phyloP scores from a whole-genome alignment of 768 basidiomycete genomes.

The Rhodocollybia butyracea region DNA sequence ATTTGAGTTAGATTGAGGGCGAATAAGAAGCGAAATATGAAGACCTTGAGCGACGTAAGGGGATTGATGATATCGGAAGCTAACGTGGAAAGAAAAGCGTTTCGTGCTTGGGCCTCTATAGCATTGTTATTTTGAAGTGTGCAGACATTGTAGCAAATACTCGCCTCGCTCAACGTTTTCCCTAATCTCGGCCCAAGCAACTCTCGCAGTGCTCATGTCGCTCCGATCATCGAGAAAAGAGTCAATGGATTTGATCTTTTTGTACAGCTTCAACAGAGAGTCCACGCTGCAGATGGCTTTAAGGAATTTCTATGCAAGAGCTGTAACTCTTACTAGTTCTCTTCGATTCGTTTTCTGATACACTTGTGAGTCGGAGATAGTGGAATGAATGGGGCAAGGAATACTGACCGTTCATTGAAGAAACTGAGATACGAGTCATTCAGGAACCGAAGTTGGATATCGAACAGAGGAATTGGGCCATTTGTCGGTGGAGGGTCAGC shows the following conservation, averaged over 20 bases:
- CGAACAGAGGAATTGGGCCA: constrained; percentile 70
- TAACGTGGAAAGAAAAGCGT: constrained; percentile 74
- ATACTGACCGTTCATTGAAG: constrained; percentile 77
- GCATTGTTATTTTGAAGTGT: constrained; percentile 10
- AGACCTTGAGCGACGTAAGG: constrained; percentile 64
- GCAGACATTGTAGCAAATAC: constrained; percentile 13
- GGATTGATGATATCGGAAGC: constrained; percentile 70
- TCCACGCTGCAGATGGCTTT: constrained; percentile 51
- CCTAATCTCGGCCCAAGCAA: constrained; percentile 80
- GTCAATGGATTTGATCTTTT: constrained; percentile 69
- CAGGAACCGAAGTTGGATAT: constrained; percentile 63
- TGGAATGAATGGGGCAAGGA: constrained; percentile 12
- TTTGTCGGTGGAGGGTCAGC: constrained; percentile 3
- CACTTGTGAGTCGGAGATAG: constrained; percentile 13
- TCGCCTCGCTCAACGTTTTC: constrained; percentile 83
- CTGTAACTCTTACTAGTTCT: constrained; percentile 56
- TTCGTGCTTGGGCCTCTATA: constrained; percentile 76
- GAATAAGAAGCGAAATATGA: background rate
- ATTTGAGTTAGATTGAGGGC: background rate
- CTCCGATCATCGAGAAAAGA: constrained; percentile 67
- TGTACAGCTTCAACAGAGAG: constrained; percentile 68
- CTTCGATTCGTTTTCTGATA: constrained; percentile 77
- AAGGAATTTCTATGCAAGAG: background rate
- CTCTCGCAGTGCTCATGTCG: constrained; percentile 60
- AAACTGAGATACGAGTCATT: constrained; percentile 78